Conservation (phyloP, 2,329 filamentous ascomycete species). For the Dactylellina sp. region DNA sequence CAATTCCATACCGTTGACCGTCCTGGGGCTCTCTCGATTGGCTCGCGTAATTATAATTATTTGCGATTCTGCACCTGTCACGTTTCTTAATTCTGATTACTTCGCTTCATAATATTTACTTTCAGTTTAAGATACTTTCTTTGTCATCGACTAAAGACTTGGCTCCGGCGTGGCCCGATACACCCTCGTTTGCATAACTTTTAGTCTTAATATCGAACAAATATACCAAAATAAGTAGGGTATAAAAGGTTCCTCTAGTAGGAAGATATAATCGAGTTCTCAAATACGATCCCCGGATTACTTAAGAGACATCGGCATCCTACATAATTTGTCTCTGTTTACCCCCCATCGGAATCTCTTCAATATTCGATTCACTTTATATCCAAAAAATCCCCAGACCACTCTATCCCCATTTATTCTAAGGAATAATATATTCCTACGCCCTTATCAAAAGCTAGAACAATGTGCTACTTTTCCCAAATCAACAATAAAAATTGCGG, state of each 20-base stretch:
- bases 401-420: too few relatives aligned
- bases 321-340: constrained; percentile 6
- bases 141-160: constrained; percentile 11
- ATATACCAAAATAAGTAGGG: neutral
- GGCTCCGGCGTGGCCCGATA: constrained; percentile 31
- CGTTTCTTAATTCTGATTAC: constrained; percentile 11
- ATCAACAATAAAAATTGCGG: constrained; percentile 51
- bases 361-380: constrained; percentile 1
- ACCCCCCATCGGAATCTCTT: constrained; percentile 3
- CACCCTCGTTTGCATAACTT: constrained; percentile 18
- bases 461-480: constrained; percentile 55
- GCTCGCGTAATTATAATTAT: neutral
- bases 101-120: constrained; percentile 1
- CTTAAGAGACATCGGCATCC: constrained; percentile 21
- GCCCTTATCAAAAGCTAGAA: too few relatives aligned
- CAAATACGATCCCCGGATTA: neutral
- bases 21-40: constrained; percentile 17
- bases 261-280: constrained; percentile 8
- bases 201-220: constrained; percentile 32
- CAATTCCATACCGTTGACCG: constrained; percentile 22
- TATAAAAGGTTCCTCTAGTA: constrained; percentile 21
- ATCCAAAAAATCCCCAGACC: too few relatives aligned
- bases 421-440: too few relatives aligned
- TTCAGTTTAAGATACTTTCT: neutral
- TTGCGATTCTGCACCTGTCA: constrained; percentile 3